Conservation (phyloP, 805 yeast species). For the Pichia manshurica region DNA sequence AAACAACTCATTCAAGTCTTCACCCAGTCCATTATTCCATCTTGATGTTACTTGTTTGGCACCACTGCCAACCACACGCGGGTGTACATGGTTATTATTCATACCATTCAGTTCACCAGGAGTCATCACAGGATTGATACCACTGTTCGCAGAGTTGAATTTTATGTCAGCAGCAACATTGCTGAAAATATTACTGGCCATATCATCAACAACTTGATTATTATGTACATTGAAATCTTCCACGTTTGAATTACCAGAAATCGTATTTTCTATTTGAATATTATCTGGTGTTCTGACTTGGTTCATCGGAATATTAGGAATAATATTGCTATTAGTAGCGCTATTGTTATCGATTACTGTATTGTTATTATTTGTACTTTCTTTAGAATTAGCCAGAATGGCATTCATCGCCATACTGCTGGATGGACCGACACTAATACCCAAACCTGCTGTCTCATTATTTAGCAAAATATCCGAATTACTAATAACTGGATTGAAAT, state of each 20-base stretch:
- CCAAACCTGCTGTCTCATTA: not conserved
- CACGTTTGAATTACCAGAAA: not conserved
- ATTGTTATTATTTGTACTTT: not conserved
- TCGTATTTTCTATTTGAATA: not conserved
- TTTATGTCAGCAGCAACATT: not conserved
- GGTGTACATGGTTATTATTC: not conserved
- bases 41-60: not conserved
- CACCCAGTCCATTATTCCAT: conserved; percentile 7
- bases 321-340: not conserved
- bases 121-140: not conserved
- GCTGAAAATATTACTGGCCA: not conserved
- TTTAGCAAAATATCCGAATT: conserved; percentile 4
- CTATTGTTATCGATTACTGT: not conserved
- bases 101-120: not conserved
- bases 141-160: too few species aligned
- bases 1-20: conserved; percentile 26
- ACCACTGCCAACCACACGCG: not conserved
- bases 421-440: not conserved
- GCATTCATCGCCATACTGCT: not conserved
- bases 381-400: not conserved
- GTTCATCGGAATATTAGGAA: too few species aligned
- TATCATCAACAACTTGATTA: not conserved
- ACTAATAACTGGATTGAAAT: conserved; percentile 6
- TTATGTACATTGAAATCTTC: not conserved
- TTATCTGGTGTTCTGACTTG: not conserved